phyloP scores from a whole-genome alignment of 495 filamentous ascomycete species.

The Diplogelasinospora grovesii region DNA sequence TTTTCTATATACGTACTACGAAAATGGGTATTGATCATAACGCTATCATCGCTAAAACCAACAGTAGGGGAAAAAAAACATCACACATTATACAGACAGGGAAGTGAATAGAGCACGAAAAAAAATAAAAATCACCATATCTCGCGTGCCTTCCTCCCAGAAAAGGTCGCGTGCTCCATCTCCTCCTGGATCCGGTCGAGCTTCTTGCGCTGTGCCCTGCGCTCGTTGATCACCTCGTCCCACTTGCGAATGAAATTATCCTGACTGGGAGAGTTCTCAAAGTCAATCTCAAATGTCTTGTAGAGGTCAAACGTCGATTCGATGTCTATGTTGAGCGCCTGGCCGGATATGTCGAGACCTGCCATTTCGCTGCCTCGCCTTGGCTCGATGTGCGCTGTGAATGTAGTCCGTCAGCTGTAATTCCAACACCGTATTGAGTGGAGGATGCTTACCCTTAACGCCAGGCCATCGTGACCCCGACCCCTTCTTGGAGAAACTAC shows the following conservation, averaged over 20 bases:
- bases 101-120: too few species aligned
- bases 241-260: slow-evolving; percentile 28
- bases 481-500: slow-evolving; percentile 16
- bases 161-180: slow-evolving; percentile 22
- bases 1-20: too few species aligned
- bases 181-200: slow-evolving; percentile 26
- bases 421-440: background rate
- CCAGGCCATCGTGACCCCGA: slow-evolving; percentile 22
- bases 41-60: too few species aligned
- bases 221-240: slow-evolving; percentile 28
- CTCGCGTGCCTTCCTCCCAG: slow-evolving; percentile 22
- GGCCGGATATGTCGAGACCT: slow-evolving; percentile 25
- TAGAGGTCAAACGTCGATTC: slow-evolving; percentile 25
- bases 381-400: slow-evolving; percentile 17
- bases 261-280: slow-evolving; percentile 32
- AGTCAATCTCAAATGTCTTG: slow-evolving; percentile 34
- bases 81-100: background rate
- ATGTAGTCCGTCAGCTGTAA: too few species aligned
- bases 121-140: slow-evolving; percentile 9
- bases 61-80: background rate
- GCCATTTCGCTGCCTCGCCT: slow-evolving; percentile 20
- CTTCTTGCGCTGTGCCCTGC: slow-evolving; percentile 18
- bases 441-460: slow-evolving; percentile 18
- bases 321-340: slow-evolving; percentile 16
- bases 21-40: too few species aligned